Percentiles rank a stretch among this genome's conserved stretches.
Conservation (phyloP, 2,329 filamentous ascomycete genomes). For the Aspergillus udagawae region DNA sequence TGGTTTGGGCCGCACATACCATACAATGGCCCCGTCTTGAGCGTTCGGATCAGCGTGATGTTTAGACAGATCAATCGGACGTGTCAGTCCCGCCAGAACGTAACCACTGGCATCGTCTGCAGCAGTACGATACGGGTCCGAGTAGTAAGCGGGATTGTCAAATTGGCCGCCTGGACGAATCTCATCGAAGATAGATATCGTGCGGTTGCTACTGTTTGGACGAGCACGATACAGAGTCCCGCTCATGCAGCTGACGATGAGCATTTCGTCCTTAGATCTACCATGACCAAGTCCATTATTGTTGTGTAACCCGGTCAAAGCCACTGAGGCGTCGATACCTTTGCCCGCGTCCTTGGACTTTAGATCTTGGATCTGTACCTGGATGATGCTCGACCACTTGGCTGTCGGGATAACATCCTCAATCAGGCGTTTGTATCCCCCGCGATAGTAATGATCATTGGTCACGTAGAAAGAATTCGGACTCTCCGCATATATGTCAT, state of each 20-base stretch:
- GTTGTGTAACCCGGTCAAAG: constrained; percentile 46
- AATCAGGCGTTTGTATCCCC: constrained; percentile 45
- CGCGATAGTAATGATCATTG: constrained; percentile 55
- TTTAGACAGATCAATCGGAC: constrained; percentile 35
- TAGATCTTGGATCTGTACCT: constrained; percentile 37
- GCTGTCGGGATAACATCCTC: constrained; percentile 45
- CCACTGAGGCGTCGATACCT: constrained; percentile 44
- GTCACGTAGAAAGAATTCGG: constrained; percentile 54
- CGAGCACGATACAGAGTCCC: constrained; percentile 46
- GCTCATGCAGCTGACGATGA: constrained; percentile 39
- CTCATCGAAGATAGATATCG: constrained; percentile 41
- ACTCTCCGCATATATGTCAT: constrained; percentile 52
- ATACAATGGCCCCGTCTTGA: constrained; percentile 47
- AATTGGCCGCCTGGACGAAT: constrained; percentile 45
- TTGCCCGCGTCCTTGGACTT: constrained; percentile 22
- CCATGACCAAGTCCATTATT: constrained; percentile 57
- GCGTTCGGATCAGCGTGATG: constrained; percentile 31
- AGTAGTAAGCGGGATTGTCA: constrained; percentile 59
- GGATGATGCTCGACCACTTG: constrained; percentile 50
- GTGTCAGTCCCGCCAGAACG: constrained; percentile 48
- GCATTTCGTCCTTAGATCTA: constrained; percentile 27
- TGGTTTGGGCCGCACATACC: constrained; percentile 34
- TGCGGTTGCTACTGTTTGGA: constrained; percentile 20
- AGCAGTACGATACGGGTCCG: constrained; percentile 47
- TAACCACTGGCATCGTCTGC: constrained; percentile 51